Evolutionary conservation across 2,329 filamentous ascomycete species (phyloP).

Genomic region (Diplodia seriata): DNA sequence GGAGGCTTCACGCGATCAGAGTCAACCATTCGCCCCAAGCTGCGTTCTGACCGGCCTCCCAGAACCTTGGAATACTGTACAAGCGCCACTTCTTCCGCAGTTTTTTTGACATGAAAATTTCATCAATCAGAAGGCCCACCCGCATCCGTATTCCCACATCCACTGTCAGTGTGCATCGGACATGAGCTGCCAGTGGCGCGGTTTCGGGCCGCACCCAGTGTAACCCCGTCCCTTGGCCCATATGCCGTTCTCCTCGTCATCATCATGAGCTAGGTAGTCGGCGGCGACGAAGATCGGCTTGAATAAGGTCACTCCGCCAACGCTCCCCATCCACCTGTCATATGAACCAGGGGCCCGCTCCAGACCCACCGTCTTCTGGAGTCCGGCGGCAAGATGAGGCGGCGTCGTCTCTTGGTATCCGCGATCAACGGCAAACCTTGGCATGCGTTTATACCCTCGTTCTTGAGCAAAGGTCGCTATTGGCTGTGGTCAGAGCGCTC

Average conservation of each 20-base stretch:
- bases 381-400: constrained; percentile 11
- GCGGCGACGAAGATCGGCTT: constrained; percentile 14
- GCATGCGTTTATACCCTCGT: constrained; percentile 26
- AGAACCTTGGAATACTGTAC: constrained; percentile 14
- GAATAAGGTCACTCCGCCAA: constrained; percentile 1
- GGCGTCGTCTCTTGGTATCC: constrained; percentile 19
- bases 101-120: constrained; percentile 22
- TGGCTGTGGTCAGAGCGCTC: constrained; percentile 30
- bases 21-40: not conserved
- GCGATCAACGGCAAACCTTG: constrained; percentile 13
- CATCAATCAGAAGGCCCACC: constrained; percentile 26
- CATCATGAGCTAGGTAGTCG: constrained; percentile 7
- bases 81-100: constrained; percentile 20
- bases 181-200: constrained; percentile 14
- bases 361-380: constrained; percentile 20
- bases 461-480: constrained; percentile 19
- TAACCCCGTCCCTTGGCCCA: constrained; percentile 15
- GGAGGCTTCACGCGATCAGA: constrained; percentile 17
- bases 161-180: constrained; percentile 18
- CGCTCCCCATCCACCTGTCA: constrained; percentile 16
- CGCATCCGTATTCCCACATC: constrained; percentile 24
- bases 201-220: constrained; percentile 25
- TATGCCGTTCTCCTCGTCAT: constrained; percentile 1
- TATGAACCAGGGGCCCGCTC: constrained; percentile 13
- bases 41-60: constrained; percentile 6